phyloP scores from a whole-genome alignment of 257 asterid genomes.

The Nicotiana sylvestris region DNA sequence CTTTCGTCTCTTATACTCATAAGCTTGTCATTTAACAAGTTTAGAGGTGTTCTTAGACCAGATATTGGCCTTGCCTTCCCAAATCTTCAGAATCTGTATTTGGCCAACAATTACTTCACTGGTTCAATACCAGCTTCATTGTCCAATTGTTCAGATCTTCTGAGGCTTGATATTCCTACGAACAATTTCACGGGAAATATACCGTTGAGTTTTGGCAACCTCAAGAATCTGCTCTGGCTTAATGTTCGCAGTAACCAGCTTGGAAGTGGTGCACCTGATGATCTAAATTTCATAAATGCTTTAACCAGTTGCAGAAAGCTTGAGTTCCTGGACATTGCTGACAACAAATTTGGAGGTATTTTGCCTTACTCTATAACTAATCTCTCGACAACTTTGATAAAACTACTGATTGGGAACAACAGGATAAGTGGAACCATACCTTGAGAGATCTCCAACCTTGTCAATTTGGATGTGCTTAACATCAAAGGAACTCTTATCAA shows the following conservation, averaged over 20 bases:
- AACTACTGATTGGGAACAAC: slow-evolving; percentile 27
- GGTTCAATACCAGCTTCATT: slow-evolving; percentile 41
- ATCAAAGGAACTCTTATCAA: slow-evolving; percentile 21
- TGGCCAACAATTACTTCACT: slow-evolving; percentile 35
- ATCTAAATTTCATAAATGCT: slow-evolving; percentile 27
- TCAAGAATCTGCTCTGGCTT: slow-evolving; percentile 20
- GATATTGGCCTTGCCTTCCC: slow-evolving; percentile 38
- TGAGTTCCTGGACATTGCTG: slow-evolving; percentile 23
- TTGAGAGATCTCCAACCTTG: slow-evolving; percentile 33
- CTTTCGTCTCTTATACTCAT: slow-evolving; percentile 33
- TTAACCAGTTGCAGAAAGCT: slow-evolving; percentile 40
- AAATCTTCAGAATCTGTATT: slow-evolving; percentile 25
- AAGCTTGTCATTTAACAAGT: slow-evolving; percentile 32
- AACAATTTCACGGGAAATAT: slow-evolving; percentile 41
- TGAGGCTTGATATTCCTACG: slow-evolving; percentile 25
- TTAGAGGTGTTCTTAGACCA: slow-evolving; percentile 32
- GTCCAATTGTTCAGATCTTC: slow-evolving; percentile 37
- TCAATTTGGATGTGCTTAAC: slow-evolving; percentile 24
- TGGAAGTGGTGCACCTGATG: slow-evolving; percentile 32
- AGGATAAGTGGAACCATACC: slow-evolving; percentile 40
- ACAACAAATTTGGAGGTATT: slow-evolving; percentile 34
- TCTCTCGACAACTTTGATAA: slow-evolving; percentile 31
- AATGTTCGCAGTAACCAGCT: slow-evolving; percentile 27
- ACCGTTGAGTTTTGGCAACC: slow-evolving; percentile 33
- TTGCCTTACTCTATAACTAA: slow-evolving; percentile 35